Percentiles rank a stretch among this genome's conserved stretches.
Evolutionary conservation across 2,329 filamentous ascomycete species (phyloP).

Genomic region (Cladosporium sp.): DNA sequence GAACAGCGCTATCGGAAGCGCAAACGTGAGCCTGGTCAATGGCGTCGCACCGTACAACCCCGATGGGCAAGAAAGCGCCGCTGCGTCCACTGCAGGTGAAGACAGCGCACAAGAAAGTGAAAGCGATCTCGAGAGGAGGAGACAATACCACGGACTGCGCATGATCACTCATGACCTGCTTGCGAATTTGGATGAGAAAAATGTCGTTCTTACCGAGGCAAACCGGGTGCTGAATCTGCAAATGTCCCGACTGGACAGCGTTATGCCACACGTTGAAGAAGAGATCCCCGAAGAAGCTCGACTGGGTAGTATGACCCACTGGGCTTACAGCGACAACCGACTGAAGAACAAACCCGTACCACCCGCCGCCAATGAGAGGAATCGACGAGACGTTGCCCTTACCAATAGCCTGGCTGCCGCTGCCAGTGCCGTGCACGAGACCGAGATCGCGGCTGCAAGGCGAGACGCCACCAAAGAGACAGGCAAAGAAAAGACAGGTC

Average conservation of each 20-base stretch:
- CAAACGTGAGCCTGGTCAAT: conserved; percentile 37
- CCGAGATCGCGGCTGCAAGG: conserved; percentile 73
- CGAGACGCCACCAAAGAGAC: conserved; percentile 77
- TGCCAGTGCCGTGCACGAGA: conserved; percentile 71
- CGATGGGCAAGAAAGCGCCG: conserved; percentile 20
- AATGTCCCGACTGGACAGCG: conserved; percentile 75
- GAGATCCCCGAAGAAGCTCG: conserved; percentile 95
- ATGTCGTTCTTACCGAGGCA: conserved; percentile 90
- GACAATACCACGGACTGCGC: conserved; percentile 67
- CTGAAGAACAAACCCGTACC: conserved; percentile 43
- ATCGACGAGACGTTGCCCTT: conserved; percentile 72
- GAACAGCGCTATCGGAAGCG: conserved; percentile 36
- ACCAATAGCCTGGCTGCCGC: conserved; percentile 66
- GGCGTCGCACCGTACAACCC: conserved; percentile 23
- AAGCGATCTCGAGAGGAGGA: conserved; percentile 46
- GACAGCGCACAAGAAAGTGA: conserved; percentile 31
- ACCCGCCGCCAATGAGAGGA: conserved; percentile 61
- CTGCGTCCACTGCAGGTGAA: conserved; percentile 24
- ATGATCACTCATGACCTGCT: conserved; percentile 79
- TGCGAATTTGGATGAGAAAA: conserved; percentile 92
- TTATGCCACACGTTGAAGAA: conserved; percentile 78
- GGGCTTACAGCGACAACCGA: conserved; percentile 86
- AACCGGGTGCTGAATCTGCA: conserved; percentile 86
- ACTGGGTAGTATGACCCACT: conserved; percentile 85
- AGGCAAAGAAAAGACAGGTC: conserved; percentile 61